Conservation (phyloP, 768 basidiomycete genomes). For the Pisolithus tinctorius region DNA sequence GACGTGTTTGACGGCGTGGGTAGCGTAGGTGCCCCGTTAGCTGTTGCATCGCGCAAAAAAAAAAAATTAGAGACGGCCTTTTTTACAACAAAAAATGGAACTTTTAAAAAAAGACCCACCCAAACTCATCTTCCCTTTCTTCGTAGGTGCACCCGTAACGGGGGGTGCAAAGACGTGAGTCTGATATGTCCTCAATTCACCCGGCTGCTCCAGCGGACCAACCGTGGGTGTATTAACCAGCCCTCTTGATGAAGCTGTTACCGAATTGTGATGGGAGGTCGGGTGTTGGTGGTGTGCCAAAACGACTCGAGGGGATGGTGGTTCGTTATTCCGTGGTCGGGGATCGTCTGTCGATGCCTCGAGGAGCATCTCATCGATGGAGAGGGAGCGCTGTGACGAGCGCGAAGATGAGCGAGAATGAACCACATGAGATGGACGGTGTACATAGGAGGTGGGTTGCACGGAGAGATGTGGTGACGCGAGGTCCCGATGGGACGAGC, state of each 20-base stretch:
- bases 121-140: slow-evolving; percentile 49
- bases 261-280: slow-evolving; percentile 9
- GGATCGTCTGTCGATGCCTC: slow-evolving; percentile 37
- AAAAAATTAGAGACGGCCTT: neutral
- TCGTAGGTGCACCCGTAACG: slow-evolving; percentile 65
- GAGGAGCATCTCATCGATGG: slow-evolving; percentile 43
- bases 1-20: slow-evolving; percentile 10
- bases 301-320: slow-evolving; percentile 23
- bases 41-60: slow-evolving; percentile 1
- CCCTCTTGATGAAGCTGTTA: slow-evolving; percentile 11
- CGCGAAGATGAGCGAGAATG: slow-evolving; percentile 29
- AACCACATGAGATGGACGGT: slow-evolving; percentile 8
- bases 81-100: neutral
- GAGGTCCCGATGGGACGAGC: too few relatives aligned
- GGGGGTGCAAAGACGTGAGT: slow-evolving; percentile 70
- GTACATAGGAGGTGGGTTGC: slow-evolving; percentile 3
- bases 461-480: neutral
- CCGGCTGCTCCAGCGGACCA: slow-evolving; percentile 27
- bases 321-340: slow-evolving; percentile 23
- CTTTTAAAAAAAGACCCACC: slow-evolving; percentile 11
- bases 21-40: slow-evolving; percentile 15
- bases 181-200: slow-evolving; percentile 42
- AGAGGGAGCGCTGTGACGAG: slow-evolving; percentile 29
- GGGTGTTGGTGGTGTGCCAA: slow-evolving; percentile 28
- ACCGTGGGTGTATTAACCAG: slow-evolving; percentile 13